Conservation (phyloP, 2,329 filamentous ascomycete genomes). For the Colletotrichum ledebouriae region DNA sequence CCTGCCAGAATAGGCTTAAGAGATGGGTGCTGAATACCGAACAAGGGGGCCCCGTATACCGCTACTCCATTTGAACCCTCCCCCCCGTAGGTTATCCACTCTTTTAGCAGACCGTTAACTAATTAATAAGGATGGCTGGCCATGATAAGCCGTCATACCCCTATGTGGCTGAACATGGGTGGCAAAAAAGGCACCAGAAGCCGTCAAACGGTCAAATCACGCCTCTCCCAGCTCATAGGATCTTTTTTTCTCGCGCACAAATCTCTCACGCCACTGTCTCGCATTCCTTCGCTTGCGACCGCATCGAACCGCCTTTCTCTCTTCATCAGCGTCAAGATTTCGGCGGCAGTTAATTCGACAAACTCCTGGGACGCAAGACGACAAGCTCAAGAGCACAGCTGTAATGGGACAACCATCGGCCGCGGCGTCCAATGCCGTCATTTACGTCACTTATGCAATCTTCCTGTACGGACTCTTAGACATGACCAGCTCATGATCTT, state of each 20-base stretch:
- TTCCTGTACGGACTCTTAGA: conserved; percentile 73
- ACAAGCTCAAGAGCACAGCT: not conserved
- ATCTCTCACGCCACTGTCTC: not conserved
- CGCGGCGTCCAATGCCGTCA: conserved; percentile 84
- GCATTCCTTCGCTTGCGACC: conserved; percentile 7
- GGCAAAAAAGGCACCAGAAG: no score
- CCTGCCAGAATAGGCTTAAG: no score
- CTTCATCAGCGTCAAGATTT: no score
- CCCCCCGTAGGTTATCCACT: conserved; percentile 30
- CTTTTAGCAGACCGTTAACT: conserved; percentile 24
- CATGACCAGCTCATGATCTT: not conserved
- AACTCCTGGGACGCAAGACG: rapidly evolving
- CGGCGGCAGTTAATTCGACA: not conserved
- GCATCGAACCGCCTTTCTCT: not conserved
- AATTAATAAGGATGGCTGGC: conserved; percentile 18
- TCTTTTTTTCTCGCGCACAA: conserved; percentile 19
- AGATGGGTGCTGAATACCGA: no score
- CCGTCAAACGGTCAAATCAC: conserved; percentile 14
- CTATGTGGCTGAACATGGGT: no score
- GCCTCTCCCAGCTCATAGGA: not conserved
- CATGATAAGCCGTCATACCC: conserved; percentile 1
- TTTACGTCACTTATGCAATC: conserved; percentile 82
- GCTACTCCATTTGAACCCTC: no score
- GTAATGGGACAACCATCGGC: conserved; percentile 82
- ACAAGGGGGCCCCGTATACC: no score